These are phyloP conservation scores for Microdochium trichocladiopsis DNA, from an alignment of 2,329 filamentous ascomycete species.

Conservation along the genomic window DNA sequence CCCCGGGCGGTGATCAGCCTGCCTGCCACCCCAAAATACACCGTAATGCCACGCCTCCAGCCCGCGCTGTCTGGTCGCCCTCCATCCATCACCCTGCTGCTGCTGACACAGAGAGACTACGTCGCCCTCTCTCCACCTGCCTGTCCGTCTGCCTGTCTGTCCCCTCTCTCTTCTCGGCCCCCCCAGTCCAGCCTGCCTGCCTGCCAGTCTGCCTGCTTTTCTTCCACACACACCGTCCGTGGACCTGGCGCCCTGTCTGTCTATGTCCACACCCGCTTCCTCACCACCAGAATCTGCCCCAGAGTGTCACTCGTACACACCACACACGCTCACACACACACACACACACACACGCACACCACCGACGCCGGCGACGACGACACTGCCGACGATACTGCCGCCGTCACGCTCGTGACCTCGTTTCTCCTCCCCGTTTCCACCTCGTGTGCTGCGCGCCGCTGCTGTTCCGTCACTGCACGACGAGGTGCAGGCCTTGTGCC, in stretches of 20 bases:
- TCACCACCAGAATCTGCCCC: not conserved
- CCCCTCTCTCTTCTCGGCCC: not conserved
- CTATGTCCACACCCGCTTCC: slow-evolving; percentile 1
- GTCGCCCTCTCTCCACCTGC: not conserved
- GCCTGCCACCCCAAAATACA: too few species aligned
- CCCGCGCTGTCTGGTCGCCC: too few species aligned
- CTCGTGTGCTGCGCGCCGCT: not conserved
- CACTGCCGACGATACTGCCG: not conserved
- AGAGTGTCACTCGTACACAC: not conserved
- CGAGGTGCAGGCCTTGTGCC: not conserved
- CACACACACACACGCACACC: not conserved
- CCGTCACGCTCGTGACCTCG: not conserved
- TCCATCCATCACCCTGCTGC: too few species aligned
- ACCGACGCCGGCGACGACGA: not conserved
- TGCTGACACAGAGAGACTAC: too few species aligned
- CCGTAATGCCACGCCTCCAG: too few species aligned
- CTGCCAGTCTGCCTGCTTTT: not conserved
- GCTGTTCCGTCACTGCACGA: not conserved
- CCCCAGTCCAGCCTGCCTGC: not conserved
- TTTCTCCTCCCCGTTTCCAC: not conserved
- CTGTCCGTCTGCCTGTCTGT: not conserved
- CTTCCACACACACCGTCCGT: not conserved
- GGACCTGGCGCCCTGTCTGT: not conserved
- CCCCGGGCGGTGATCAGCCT: too few species aligned
- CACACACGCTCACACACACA: not conserved